Evolutionary conservation across 345 rosid genomes (phyloP).

Genomic region (Aquilaria yunnanensis): DNA sequence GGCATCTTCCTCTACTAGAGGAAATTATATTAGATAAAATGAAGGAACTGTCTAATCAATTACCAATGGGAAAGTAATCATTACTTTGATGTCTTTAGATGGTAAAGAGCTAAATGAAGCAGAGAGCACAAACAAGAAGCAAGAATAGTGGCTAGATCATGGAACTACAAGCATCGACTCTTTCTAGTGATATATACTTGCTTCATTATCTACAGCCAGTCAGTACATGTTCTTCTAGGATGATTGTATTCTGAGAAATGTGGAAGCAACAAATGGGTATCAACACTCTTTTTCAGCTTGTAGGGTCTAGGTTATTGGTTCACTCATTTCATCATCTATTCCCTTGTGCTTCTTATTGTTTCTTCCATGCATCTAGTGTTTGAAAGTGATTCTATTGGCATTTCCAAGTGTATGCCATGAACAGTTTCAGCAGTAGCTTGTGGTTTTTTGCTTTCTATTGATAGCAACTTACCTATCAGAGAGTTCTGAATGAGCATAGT

Average conservation of each 20-base stretch:
- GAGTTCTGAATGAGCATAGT: conserved; percentile 31
- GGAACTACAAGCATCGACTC: conserved; percentile 22
- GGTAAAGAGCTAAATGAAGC: too few relatives aligned
- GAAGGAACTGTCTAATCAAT: too few relatives aligned
- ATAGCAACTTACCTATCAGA: conserved; percentile 33
- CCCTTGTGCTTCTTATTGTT: conserved; percentile 33
- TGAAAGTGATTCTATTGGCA: conserved; percentile 1
- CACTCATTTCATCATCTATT: conserved; percentile 32
- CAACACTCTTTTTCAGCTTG: conserved; percentile 30
- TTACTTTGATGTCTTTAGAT: too few relatives aligned
- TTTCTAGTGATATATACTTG: conserved; percentile 17
- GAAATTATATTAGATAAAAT: too few relatives aligned
- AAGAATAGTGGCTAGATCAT: too few relatives aligned
- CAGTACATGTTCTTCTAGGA: conserved; percentile 35
- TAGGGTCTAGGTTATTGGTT: conserved; percentile 28
- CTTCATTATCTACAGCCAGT: conserved; percentile 37
- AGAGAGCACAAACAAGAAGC: too few relatives aligned
- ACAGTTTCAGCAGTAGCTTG: conserved; percentile 2
- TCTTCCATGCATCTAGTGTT: conserved; percentile 34
- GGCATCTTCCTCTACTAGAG: too few relatives aligned
- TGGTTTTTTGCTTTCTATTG: conserved; percentile 26
- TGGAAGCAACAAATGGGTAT: conserved; percentile 46
- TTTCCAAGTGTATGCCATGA: not conserved
- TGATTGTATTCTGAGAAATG: conserved; percentile 14
- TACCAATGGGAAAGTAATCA: too few relatives aligned